phyloP scores from a whole-genome alignment of 2,329 filamentous ascomycete genomes.

The Albifimbria verrucaria region DNA sequence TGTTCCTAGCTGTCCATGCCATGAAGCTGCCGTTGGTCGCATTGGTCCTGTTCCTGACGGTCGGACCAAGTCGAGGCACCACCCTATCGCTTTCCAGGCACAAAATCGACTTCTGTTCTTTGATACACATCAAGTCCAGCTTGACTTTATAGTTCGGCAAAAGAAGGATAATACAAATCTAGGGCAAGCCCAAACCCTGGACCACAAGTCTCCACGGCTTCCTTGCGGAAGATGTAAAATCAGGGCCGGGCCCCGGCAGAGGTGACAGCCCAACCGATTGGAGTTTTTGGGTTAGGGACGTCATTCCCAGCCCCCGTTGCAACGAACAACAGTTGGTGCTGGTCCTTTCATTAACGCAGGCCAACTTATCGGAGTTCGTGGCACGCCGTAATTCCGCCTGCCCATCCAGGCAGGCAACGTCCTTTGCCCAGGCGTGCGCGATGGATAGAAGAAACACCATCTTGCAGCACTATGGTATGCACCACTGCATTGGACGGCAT shows the following conservation, averaged over 20 bases:
- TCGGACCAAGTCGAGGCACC: too few species aligned
- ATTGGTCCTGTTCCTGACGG: too few species aligned
- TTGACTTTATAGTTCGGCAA: too few species aligned
- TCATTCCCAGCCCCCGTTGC: constrained; percentile 12
- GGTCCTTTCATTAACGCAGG: not conserved
- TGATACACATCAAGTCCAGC: too few species aligned
- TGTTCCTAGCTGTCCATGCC: too few species aligned
- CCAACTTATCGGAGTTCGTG: constrained; percentile 16
- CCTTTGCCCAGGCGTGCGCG: not conserved
- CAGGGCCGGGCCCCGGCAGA: not conserved
- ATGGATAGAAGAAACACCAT: not conserved
- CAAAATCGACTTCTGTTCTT: too few species aligned
- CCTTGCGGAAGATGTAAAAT: not conserved
- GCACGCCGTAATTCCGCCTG: not conserved
- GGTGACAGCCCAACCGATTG: constrained; percentile 2
- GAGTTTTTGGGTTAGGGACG: constrained; percentile 10
- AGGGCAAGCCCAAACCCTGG: not conserved
- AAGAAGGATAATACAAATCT: too few species aligned
- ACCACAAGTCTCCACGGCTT: not conserved
- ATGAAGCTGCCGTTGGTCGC: too few species aligned
- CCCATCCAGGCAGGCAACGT: not conserved
- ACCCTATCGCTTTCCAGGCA: too few species aligned
- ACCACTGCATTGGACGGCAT: not conserved
- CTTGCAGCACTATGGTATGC: not conserved
- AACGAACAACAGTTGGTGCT: not conserved